Evolutionary conservation across 2,329 filamentous ascomycete species (phyloP), one percentile per base, ranked within the genome.

Genomic region (Colletotrichum eleusines): DNA sequence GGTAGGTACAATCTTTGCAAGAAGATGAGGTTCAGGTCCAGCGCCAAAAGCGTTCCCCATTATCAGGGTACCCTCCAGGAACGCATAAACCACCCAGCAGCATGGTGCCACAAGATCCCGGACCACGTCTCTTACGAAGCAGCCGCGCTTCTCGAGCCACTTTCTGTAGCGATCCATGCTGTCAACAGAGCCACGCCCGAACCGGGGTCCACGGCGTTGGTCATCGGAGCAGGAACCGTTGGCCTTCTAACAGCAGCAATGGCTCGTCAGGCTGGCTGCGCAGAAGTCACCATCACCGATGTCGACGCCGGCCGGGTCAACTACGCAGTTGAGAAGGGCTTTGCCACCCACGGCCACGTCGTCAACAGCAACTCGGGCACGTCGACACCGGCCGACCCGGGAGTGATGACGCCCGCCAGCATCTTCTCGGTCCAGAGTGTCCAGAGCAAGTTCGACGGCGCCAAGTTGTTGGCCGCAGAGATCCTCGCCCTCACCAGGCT

Each of bases 31-130:
- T 91, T 91, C 77, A 83, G 89, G 74, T 89, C 88, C 76, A 89
- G 87, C 73, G 88, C 87, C 66, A 90, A 90, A 77, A 88, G 84
- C 46, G 84, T 88, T n/a, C 89, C 89, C 69, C 89, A 90, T 76
- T 89, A 87, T 73, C 88, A 90, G 76, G 88, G 88, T 33, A 90
- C 88, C 7, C 80, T 91, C 5, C 89, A 90, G 74, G 88, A 90
- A 75, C 84, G 83, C 69, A 89, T 90, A 74, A 90, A 90, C 73
- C 88, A 90, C 75, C 88, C 87, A 5, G 88, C 88, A 7, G 78
- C 80, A 40, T 90, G 88, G 88, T 90, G 88, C 72, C 87, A 90
- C 77, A 89, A 87, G 87, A 83, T 91, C n/a, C 89, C 89, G 0
- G 84, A 88, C 28, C 82, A 84, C 73, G 81, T 90, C 57, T 88